Evolutionary conservation across 2,329 filamentous ascomycete species (phyloP), one percentile per base, ranked within the genome.

Genomic region (Fusarium haematococcum): DNA sequence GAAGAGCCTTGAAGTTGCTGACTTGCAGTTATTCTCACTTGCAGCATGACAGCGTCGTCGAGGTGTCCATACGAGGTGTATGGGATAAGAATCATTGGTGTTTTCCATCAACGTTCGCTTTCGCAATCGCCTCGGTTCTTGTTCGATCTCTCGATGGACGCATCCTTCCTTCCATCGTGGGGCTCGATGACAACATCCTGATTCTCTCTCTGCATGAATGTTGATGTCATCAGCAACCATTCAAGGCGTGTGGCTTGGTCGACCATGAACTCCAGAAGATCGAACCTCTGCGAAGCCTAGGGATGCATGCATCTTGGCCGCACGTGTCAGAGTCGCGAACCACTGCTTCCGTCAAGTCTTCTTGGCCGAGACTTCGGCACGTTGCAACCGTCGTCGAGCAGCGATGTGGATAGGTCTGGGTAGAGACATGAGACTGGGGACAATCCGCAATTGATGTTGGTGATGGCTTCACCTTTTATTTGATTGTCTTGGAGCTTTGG

Each of bases 181-280:
- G 60, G 32, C 59, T 66, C 57, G 48, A 45, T 62, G 64, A 68
- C 45, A 50, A 5, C 13, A 57, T 58, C 37, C 32, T 27, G 33
- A 68, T 68, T 56, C 54, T 33, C 32, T 67, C 39, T 43, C 56
- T 61, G 35, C 54, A 60, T 43, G 39, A 71, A 30, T n/a, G 41
- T 74, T 56, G 50, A 68, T 71, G 60, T 65, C 60, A 74, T 63
- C 11, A 52, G n/a, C 23, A 23, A 59, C 11, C 37, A 41, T 60
- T 60, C 16, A 67, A 27, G 63, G 6, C 32, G 43, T 41, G n/a
- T 57, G 25, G 60, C 56, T 37, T 61, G 60, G 25, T 41, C 41
- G 33, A 56, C 27, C n/a, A 56, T n/a, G 37, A 52, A 35, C 52
- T 43, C 25, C 52, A 64, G 52, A 64, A 39, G 18, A 25, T 62